Percentiles rank a stretch among this genome's conserved stretches.
Conservation (phyloP, 345 rosid genomes). For the Salix caprea region DNA sequence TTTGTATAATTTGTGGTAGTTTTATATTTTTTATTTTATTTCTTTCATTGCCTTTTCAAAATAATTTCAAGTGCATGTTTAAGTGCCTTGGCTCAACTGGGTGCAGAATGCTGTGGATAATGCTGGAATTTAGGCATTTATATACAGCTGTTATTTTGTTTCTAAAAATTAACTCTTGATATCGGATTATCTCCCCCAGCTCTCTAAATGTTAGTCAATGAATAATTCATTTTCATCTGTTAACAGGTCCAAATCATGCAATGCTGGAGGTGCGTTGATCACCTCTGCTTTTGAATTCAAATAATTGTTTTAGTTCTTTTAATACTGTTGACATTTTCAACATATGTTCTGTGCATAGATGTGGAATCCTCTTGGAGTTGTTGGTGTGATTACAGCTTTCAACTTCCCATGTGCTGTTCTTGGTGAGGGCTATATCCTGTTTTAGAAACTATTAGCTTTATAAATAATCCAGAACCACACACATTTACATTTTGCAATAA, state of each 20-base stretch:
- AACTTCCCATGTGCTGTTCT: slow-evolving; percentile 98
- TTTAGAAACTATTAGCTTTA: background rate
- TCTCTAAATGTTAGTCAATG: background rate
- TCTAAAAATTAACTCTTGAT: background rate
- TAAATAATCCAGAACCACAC: background rate
- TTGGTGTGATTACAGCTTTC: slow-evolving; percentile 96
- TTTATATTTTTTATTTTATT: background rate
- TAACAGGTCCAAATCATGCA: slow-evolving; percentile 90
- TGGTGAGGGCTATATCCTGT: slow-evolving; percentile 47
- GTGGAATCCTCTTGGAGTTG: slow-evolving; percentile 98
- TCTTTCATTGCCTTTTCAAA: slow-evolving; percentile 5
- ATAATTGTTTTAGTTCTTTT: background rate
- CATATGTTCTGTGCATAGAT: slow-evolving; percentile 43
- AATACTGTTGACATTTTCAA: slow-evolving; percentile 14
- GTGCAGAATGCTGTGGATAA: background rate
- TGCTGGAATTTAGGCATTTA: slow-evolving; percentile 8
- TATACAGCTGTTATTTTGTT: background rate
- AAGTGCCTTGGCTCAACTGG: background rate
- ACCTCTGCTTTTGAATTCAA: slow-evolving; percentile 10
- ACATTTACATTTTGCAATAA: background rate
- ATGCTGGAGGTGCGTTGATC: slow-evolving; percentile 75
- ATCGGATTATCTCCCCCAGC: background rate
- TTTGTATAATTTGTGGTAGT: background rate
- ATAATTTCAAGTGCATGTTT: slow-evolving; percentile 1
- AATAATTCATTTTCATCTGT: slow-evolving; percentile 21